phyloP scores from a whole-genome alignment of 75 land plant genomes.

The Pinus taeda region DNA sequence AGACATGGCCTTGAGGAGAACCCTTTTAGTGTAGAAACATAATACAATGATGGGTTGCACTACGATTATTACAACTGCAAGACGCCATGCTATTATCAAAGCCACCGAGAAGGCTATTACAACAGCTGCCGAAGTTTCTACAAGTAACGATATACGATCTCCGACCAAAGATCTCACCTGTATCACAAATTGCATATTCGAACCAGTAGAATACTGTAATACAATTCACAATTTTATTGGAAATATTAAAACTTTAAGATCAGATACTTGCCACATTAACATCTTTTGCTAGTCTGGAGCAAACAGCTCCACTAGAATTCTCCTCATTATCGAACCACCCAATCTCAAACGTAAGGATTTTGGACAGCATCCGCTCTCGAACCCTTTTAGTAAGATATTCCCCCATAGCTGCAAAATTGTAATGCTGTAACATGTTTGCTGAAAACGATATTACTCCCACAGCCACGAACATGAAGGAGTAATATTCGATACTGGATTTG shows the following conservation, averaged over 20 bases:
- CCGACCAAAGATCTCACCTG: slow-evolving; percentile 79
- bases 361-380: slow-evolving; percentile 52
- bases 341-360: slow-evolving; percentile 63
- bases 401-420: slow-evolving; percentile 70
- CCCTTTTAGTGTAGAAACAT: slow-evolving; percentile 51
- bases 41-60: slow-evolving; percentile 67
- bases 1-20: slow-evolving; percentile 60
- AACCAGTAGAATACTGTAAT: neutral
- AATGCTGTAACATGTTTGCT: slow-evolving; percentile 55
- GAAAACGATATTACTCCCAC: slow-evolving; percentile 34
- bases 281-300: slow-evolving; percentile 56
- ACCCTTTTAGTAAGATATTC: slow-evolving; percentile 65
- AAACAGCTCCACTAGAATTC: slow-evolving; percentile 63
- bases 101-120: slow-evolving; percentile 57
- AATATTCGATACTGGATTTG: slow-evolving; percentile 19
- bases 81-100: slow-evolving; percentile 70
- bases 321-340: slow-evolving; percentile 86
- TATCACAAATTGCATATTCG: neutral
- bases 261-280: slow-evolving; percentile 53
- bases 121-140: slow-evolving; percentile 65
- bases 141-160: slow-evolving; percentile 59
- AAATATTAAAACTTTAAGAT: neutral
- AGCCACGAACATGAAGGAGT: slow-evolving; percentile 32
- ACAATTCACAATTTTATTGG: neutral
- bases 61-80: slow-evolving; percentile 80